Percentiles rank a stretch among this genome's conserved stretches.
Conservation (phyloP, 176 grass and related monocot species). For the Avena atlantica region DNA sequence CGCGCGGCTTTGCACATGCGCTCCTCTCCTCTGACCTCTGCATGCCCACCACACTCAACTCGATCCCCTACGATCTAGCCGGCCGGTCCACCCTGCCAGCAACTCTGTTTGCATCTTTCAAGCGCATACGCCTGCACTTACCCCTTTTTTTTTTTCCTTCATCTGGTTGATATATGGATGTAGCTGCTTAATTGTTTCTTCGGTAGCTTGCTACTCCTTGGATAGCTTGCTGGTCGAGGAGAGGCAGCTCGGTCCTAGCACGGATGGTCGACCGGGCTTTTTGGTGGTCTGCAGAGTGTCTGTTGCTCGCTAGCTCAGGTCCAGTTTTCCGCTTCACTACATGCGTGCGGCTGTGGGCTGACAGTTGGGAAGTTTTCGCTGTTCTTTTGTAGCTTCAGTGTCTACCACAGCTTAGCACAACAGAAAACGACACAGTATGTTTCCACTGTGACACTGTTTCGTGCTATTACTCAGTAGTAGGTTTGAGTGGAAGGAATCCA, state of each 20-base stretch:
- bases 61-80: neutral
- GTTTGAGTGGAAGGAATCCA: neutral
- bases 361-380: too few species aligned
- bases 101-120: slow-evolving; percentile 18
- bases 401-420: neutral
- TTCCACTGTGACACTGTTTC: neutral
- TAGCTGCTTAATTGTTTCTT: neutral
- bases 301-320: neutral
- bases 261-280: neutral
- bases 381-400: too few species aligned
- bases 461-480: too few species aligned
- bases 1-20: slow-evolving; percentile 49
- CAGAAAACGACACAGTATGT: neutral
- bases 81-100: slow-evolving; percentile 10
- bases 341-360: too few species aligned
- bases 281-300: neutral
- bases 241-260: neutral
- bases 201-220: neutral
- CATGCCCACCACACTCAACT: neutral
- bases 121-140: too few species aligned
- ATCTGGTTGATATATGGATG: too few species aligned
- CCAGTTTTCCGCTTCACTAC: too few species aligned
- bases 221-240: neutral
- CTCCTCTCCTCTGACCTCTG: neutral
- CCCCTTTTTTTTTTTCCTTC: too few species aligned